A percentile compares a stretch with the other conserved stretches of the same genome.
Conservation (phyloP, 805 yeast species). For the Priceomyces medius region DNA sequence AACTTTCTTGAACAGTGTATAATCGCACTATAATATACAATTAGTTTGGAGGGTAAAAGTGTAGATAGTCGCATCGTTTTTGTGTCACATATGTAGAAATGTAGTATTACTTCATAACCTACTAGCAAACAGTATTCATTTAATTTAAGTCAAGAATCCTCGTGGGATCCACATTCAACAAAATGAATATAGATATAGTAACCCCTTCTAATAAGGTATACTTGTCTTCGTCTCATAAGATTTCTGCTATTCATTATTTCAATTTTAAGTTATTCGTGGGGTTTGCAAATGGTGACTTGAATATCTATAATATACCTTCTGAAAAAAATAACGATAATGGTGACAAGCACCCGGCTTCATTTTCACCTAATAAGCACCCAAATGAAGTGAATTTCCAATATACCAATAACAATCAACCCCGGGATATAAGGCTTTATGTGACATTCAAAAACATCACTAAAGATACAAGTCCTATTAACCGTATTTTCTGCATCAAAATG, state of each 20-base stretch:
- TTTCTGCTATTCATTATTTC: constrained; percentile 23
- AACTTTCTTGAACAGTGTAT: constrained; percentile 52
- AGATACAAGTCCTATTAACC: constrained; percentile 17
- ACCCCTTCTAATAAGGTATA: constrained; percentile 36
- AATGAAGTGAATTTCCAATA: constrained; percentile 24
- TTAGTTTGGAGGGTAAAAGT: not conserved
- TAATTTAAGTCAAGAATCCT: too few species aligned
- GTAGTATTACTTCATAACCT: constrained; percentile 1
- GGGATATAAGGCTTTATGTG: constrained; percentile 17
- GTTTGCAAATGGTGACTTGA: constrained; percentile 34
- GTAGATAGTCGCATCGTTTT: not conserved
- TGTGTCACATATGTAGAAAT: constrained; percentile 5
- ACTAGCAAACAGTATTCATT: too few species aligned
- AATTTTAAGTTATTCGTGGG: constrained; percentile 29
- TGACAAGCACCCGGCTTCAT: constrained; percentile 5
- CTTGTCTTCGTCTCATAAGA: constrained; percentile 19
- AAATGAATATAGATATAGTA: constrained; percentile 39
- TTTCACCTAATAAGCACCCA: constrained; percentile 14
- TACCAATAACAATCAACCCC: constrained; percentile 18
- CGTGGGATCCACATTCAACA: too few species aligned
- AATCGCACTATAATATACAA: constrained; percentile 5
- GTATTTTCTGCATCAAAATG: constrained; percentile 15
- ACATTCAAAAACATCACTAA: constrained; percentile 20
- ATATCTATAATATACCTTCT: constrained; percentile 19
- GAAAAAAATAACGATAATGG: constrained; percentile 9